Evolutionary conservation across 768 basidiomycete genomes (phyloP).

Genomic region (Filobasidium floriforme): DNA sequence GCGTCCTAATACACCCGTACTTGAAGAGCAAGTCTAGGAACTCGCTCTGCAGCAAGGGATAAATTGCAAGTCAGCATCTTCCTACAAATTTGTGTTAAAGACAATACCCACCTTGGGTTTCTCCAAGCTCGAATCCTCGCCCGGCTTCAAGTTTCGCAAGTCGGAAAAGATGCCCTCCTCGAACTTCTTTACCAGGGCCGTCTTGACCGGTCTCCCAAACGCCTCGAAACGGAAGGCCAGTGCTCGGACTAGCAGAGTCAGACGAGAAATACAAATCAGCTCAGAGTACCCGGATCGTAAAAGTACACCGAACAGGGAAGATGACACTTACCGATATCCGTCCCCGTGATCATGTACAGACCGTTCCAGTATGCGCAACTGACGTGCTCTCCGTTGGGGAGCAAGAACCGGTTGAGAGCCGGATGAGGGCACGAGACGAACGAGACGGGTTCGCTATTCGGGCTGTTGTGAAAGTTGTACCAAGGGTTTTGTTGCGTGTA

Average conservation of each 20-base stretch:
- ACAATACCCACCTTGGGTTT: conserved; percentile 74
- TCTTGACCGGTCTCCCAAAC: conserved; percentile 79
- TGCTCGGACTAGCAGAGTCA: conserved; percentile 59
- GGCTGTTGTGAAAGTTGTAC: conserved; percentile 37
- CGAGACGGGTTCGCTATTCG: conserved; percentile 31
- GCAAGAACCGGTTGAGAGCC: conserved; percentile 72
- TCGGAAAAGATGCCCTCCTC: conserved; percentile 95
- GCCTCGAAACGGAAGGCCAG: conserved; percentile 89
- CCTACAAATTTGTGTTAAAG: not conserved
- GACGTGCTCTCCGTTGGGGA: conserved; percentile 77
- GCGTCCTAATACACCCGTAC: conserved; percentile 91
- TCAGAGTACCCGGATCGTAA: not conserved
- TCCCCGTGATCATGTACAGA: conserved; percentile 88
- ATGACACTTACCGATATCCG: conserved; percentile 59
- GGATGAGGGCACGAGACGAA: conserved; percentile 52
- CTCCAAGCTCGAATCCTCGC: conserved; percentile 81
- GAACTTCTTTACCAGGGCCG: conserved; percentile 76
- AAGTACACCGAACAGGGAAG: conserved; percentile 3
- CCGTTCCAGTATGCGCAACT: conserved; percentile 88
- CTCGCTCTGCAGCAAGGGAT: conserved; percentile 59
- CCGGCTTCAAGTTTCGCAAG: conserved; percentile 85
- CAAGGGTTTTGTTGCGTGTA: conserved; percentile 14
- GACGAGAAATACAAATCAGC: not conserved
- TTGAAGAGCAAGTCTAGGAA: conserved; percentile 92
- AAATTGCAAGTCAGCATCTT: not conserved